A percentile compares a stretch with the other conserved stretches of the same genome.
phyloP scores from a whole-genome alignment of 345 rosid genomes.

The Eucalyptus victrix region DNA sequence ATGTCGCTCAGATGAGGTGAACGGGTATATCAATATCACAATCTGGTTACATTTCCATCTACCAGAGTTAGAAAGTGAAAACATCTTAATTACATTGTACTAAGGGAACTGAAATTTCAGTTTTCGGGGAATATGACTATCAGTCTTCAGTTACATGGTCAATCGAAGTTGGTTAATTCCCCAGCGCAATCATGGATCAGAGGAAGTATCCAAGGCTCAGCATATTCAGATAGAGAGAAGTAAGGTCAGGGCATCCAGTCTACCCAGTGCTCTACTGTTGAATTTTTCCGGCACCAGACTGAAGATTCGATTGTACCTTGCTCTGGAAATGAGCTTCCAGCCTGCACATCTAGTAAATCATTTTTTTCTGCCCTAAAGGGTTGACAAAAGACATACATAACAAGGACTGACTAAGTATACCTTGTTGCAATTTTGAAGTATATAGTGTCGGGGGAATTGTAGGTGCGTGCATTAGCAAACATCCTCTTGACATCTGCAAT shows the following conservation, averaged over 20 bases:
- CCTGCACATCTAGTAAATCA: conserved; percentile 21
- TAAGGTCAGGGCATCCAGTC: background rate
- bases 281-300: conserved; percentile 43
- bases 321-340: conserved; percentile 68
- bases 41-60: background rate
- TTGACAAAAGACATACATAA: background rate
- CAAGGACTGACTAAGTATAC: conserved; percentile 1
- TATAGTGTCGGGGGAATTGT: conserved; percentile 91
- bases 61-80: background rate
- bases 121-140: background rate
- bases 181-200: background rate
- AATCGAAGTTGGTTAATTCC: background rate
- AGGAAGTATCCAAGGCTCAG: background rate
- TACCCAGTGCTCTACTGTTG: conserved; percentile 13
- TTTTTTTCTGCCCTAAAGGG: background rate
- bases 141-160: background rate
- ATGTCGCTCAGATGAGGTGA: background rate
- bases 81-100: background rate
- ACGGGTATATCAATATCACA: background rate
- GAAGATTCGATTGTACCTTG: conserved; percentile 88
- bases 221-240: background rate
- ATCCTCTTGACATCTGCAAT: conserved; percentile 89
- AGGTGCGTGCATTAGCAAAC: conserved; percentile 84
- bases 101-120: background rate
- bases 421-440: conserved; percentile 86